Percentiles rank a stretch among this genome's conserved stretches.
phyloP scores from a whole-genome alignment of 75 land plant genomes.

The Picea glauca region DNA sequence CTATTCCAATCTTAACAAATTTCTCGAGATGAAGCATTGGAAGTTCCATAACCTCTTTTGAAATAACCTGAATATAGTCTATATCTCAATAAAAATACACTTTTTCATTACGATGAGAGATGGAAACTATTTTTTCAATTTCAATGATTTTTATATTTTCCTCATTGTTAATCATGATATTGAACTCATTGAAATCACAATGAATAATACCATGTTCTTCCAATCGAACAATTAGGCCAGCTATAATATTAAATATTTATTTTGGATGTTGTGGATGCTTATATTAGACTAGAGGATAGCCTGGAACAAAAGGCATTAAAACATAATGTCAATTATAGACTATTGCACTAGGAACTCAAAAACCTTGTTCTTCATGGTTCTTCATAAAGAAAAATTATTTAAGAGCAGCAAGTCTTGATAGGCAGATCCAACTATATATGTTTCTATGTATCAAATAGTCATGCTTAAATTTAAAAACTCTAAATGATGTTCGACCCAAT shows the following conservation, averaged over 20 bases:
- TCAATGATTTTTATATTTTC: too few species aligned
- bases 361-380: constrained; percentile 92
- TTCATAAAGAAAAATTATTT: constrained; percentile 98
- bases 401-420: constrained; percentile 96
- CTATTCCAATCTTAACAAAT: too few species aligned
- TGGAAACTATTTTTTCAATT: too few species aligned
- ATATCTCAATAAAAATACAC: too few species aligned
- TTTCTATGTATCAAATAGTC: constrained; percentile 89
- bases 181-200: constrained; percentile 98
- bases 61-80: too few species aligned
- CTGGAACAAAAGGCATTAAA: constrained; percentile 86
- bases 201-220: constrained; percentile 97
- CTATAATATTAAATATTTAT: constrained; percentile 67
- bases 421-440: constrained; percentile 89
- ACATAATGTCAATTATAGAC: constrained; percentile 99
- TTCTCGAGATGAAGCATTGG: too few species aligned
- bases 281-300: constrained; percentile 97
- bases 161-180: constrained; percentile 62
- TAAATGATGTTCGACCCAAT: constrained; percentile 88
- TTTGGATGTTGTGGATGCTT: constrained; percentile 80
- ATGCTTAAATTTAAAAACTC: constrained; percentile 95
- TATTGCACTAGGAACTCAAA: constrained; percentile 92
- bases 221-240: constrained; percentile 77
- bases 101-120: too few species aligned
- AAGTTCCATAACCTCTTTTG: too few species aligned